Base-by-base conservation (phyloP, 441 rosid species). In the Eugenia klotzschiana region DNA sequence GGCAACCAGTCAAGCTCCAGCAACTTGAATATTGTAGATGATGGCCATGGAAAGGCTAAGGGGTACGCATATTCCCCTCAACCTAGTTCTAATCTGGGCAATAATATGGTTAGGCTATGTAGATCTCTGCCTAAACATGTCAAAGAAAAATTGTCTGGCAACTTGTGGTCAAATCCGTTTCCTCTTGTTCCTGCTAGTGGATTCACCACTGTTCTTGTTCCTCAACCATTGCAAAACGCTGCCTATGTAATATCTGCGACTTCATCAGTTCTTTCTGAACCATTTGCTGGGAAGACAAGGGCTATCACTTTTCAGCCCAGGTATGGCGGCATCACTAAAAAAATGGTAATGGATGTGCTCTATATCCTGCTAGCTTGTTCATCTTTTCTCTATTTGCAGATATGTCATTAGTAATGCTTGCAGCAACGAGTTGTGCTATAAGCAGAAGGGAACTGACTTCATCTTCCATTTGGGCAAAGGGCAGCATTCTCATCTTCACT, bases 261-360 rank as follows among this genome's bases (percentile, higher is more conserved):
- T 58, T 91, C 94, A 84, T 89, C 90, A 88, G 89, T 90, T 82
- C 88, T 95, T 89, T 90, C 90, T 88, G 97, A 94, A 58, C 91
- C 92, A 81, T 86, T 94, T 86, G 90, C 94, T 74, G 97, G 98
- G 84, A 90, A 93, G 90, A 95, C 96, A 8, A 93, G 88, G 84
- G 95, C 95, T 83, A 89, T 95, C 85, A 92, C 96, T 87, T 94
- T 95, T 89, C 99, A 96, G 90, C 98, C 99, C 77, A 94, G 98
- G 98, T 96, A 86, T 26, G 25, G 57, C 43, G 29, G 77, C 46
- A 33, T n/a, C 15, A 10, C 46, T 11, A 20, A 69, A 69, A 69
- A 5, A 69, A 69, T 69, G 46, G 46, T 69, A 13, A 33, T 20
- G 14, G 46, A 69, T 69, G 46, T 37, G 77, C 77, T 33, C 46